Evolutionary conservation across 768 basidiomycete species (phyloP), one percentile per base, ranked within the genome.

Genomic region (Scleroderma citrinum): DNA sequence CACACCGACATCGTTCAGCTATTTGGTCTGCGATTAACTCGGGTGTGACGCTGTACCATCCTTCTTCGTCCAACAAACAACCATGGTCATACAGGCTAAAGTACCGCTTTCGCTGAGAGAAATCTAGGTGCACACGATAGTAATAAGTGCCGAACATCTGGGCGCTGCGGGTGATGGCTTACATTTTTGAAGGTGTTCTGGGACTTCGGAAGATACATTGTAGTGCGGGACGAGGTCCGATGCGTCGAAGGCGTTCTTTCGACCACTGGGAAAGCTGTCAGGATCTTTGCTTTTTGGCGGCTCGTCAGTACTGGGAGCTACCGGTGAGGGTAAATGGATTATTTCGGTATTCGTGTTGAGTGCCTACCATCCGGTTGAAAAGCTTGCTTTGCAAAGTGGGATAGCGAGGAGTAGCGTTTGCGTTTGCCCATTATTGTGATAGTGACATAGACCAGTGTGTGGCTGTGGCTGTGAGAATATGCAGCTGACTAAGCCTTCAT

Each of bases 41-140:
- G 0, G 96, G 95, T 0, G 96, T 99, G 50, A 98, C 85, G 53
- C 88, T 92, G 68, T 87, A 98, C 95, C 94, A 97, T n/a, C 95
- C 95, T 64, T 95, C 92, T 56, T 88, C 82, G 55, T 98, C 96
- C 11, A 98, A 71, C 2, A 96, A 73, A 61, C 92, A 91, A 1
- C 93, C 92, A 16, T 81, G 66, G 21, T 83, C 78, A 57, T 92
- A 93, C 26, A 81, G 69, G 1, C 87, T 87, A 64, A 98, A 92
- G 55, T 81, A 83, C 1, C 91, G 81, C 47, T 80, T 75, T 29
- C 95, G 76, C 64, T 98, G 95, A 5, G 77, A 77, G 61, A 87
- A 97, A 64, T 97, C 94, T 98, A 59, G 19, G 17, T 21, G 26
- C 17, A 20, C 16, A 24, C 14, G n/a, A 35, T 21, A n/a, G 12